phyloP scores from a whole-genome alignment of 2,329 filamentous ascomycete genomes.

The Aureobasidium sp. region DNA sequence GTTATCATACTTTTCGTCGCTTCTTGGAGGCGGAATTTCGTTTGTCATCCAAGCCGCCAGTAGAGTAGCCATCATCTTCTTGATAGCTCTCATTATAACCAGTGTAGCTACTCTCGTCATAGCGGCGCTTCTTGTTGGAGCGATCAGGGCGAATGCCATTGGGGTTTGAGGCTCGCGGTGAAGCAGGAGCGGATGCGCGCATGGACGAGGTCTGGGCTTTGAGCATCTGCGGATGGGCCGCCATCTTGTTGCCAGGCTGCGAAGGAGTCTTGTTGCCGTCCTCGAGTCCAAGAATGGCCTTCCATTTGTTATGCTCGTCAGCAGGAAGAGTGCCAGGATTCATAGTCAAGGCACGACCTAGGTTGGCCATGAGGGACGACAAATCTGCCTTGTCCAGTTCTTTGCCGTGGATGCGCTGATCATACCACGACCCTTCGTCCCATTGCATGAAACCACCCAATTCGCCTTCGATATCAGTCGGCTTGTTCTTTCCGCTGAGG shows the following conservation, averaged over 20 bases:
- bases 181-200: constrained; percentile 29
- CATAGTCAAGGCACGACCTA: constrained; percentile 38
- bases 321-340: constrained; percentile 36
- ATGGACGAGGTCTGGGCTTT: constrained; percentile 15
- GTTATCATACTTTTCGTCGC: constrained; percentile 47
- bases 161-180: constrained; percentile 25
- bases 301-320: constrained; percentile 36
- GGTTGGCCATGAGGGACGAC: constrained; percentile 28
- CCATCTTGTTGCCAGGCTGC: neutral
- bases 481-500: constrained; percentile 44
- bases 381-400: constrained; percentile 29
- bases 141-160: constrained; percentile 55
- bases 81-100: constrained; percentile 66
- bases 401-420: constrained; percentile 33
- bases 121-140: constrained; percentile 64
- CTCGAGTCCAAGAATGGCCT: constrained; percentile 38
- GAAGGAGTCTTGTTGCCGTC: constrained; percentile 24
- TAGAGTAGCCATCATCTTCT: constrained; percentile 66
- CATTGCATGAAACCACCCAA: constrained; percentile 31
- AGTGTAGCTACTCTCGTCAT: constrained; percentile 66
- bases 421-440: constrained; percentile 36
- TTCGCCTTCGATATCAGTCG: constrained; percentile 33
- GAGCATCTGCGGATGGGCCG: constrained; percentile 17
- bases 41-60: constrained; percentile 61
- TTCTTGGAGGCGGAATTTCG: constrained; percentile 37